A percentile compares a stretch with the other conserved stretches of the same genome.
Conservation (phyloP, 2,329 filamentous ascomycete species). For the Rutstroemia sp. region DNA sequence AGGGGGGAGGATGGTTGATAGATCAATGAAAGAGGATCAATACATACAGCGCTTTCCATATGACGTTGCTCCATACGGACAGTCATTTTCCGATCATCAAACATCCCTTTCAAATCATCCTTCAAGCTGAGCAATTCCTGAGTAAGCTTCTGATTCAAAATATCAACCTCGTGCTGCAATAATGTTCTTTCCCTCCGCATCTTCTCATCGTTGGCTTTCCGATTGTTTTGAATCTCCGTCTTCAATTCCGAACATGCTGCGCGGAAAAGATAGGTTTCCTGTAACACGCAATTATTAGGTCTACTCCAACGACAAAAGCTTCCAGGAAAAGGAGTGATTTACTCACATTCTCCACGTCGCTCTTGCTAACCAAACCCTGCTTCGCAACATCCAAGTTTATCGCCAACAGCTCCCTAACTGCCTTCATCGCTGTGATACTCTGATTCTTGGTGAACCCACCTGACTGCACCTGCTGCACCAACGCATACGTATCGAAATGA, state of each 20-base stretch:
- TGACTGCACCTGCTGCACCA: conserved; percentile 70
- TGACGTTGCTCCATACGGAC: conserved; percentile 81
- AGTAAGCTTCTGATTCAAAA: conserved; percentile 72
- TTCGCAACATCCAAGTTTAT: conserved; percentile 77
- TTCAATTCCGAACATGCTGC: conserved; percentile 88
- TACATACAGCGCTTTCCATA: conserved; percentile 68
- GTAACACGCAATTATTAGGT: background rate
- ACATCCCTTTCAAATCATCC: conserved; percentile 90
- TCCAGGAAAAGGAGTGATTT: background rate
- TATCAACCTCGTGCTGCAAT: conserved; percentile 92
- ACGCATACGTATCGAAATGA: conserved; percentile 90
- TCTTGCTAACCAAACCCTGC: conserved; percentile 76
- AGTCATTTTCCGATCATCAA: conserved; percentile 91
- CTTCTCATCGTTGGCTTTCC: conserved; percentile 69
- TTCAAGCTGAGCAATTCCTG: conserved; percentile 78
- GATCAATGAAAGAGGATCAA: background rate
- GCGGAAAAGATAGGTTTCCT: conserved; percentile 85
- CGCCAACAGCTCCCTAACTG: conserved; percentile 67
- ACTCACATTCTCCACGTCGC: conserved; percentile 74
- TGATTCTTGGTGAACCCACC: conserved; percentile 69
- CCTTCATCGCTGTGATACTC: conserved; percentile 86
- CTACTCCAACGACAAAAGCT: background rate
- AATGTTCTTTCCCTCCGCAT: conserved; percentile 77
- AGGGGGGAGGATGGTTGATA: background rate
- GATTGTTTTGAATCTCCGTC: conserved; percentile 75